phyloP scores from a whole-genome alignment of 805 yeast genomes.

The Saccharomycopsis sp. region DNA sequence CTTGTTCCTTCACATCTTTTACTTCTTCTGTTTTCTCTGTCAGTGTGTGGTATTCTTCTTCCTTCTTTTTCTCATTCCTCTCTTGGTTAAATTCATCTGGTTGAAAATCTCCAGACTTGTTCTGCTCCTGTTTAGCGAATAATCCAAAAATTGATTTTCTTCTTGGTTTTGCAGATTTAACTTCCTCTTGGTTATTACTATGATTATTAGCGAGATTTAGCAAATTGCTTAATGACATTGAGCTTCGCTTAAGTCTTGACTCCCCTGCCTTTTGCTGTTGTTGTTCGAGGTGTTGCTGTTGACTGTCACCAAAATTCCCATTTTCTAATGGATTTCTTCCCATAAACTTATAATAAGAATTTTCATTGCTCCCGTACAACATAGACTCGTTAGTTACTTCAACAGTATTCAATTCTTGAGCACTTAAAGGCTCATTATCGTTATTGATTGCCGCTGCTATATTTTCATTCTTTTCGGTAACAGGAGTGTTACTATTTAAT shows the following conservation, averaged over 20 bases:
- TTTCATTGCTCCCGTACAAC: conserved; percentile 9
- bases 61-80: background rate
- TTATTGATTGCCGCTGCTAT: background rate
- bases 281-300: too few relatives aligned
- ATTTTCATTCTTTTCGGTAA: background rate
- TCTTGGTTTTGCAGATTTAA: background rate
- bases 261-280: too few relatives aligned
- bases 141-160: conserved; percentile 10
- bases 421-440: conserved; percentile 8
- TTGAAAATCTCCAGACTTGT: background rate
- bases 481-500: background rate
- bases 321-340: conserved; percentile 13
- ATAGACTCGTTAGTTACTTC: conserved; percentile 8
- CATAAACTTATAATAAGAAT: conserved; percentile 15
- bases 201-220: background rate
- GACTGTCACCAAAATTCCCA: background rate
- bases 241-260: background rate
- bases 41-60: too few relatives aligned
- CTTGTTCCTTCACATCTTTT: background rate
- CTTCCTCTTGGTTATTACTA: background rate
- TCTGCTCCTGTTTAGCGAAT: background rate
- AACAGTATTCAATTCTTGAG: conserved; percentile 12
- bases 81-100: background rate
- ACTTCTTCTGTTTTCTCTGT: background rate
- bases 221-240: conserved; percentile 1